A percentile compares a stretch with the other conserved stretches of the same genome.
Conservation (phyloP, 2,329 filamentous ascomycete genomes). For the Pseudogymnoascus sp. region DNA sequence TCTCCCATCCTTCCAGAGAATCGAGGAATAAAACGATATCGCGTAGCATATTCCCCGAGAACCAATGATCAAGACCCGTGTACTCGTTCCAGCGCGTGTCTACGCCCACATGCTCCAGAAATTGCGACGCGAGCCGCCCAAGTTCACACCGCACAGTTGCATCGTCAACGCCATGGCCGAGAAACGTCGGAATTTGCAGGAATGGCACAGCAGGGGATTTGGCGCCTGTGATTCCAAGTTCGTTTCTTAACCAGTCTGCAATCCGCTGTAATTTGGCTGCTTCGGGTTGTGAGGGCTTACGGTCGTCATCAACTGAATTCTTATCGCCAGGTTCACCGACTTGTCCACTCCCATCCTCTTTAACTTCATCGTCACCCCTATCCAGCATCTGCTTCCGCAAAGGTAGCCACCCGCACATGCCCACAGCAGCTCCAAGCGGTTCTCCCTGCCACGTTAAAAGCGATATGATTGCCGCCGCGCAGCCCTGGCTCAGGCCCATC, state of each 20-base stretch:
- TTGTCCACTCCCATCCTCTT: constrained; percentile 12
- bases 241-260: not conserved
- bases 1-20: not conserved
- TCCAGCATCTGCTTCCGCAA: constrained; percentile 30
- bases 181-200: constrained; percentile 34
- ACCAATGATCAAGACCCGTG: constrained; percentile 38
- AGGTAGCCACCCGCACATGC: constrained; percentile 42
- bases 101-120: constrained; percentile 31
- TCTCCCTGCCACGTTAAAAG: constrained; percentile 38
- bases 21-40: constrained; percentile 33
- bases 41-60: constrained; percentile 34
- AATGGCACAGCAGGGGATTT: not conserved
- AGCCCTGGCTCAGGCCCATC: constrained; percentile 48
- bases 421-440: constrained; percentile 33
- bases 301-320: not conserved
- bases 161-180: constrained; percentile 40
- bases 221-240: not conserved
- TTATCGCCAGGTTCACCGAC: constrained; percentile 13
- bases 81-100: constrained; percentile 34
- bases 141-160: constrained; percentile 34
- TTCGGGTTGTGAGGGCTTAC: not conserved
- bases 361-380: constrained; percentile 10
- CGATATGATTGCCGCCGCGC: constrained; percentile 38
- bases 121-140: constrained; percentile 29
- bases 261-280: not conserved